Conservation (phyloP, 345 rosid genomes). For the Hypericum androsaemum region DNA sequence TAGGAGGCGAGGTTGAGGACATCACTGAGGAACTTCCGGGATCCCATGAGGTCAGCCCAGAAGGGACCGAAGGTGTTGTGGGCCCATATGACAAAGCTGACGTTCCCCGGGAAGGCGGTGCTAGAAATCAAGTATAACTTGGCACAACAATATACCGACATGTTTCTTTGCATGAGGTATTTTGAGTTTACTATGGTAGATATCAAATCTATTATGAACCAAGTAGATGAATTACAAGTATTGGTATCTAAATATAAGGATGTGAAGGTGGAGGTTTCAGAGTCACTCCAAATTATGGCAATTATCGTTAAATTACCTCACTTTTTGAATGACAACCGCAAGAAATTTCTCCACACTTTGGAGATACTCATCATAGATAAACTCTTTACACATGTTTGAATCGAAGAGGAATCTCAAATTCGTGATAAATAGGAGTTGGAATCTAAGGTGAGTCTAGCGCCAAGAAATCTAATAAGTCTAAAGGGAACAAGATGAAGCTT, state of each 20-base stretch:
- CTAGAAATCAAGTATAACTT: neutral
- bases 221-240: neutral
- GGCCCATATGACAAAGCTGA: no score
- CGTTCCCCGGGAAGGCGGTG: no score
- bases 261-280: neutral
- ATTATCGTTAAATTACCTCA: neutral
- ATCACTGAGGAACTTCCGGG: no score
- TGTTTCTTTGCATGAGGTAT: conserved; percentile 2
- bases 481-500: no score
- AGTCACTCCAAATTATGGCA: neutral
- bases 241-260: neutral
- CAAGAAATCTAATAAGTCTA: neutral
- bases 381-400: neutral
- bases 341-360: neutral
- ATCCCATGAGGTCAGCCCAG: no score
- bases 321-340: conserved; percentile 1
- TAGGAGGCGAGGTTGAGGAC: no score
- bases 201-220: no score
- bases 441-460: no score
- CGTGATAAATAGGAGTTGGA: neutral
- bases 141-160: neutral
- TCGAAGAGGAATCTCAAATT: neutral
- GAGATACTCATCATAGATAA: neutral
- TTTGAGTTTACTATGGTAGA: conserved; percentile 1
- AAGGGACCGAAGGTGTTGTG: no score